These are phyloP conservation scores for Acanthamoeba castellanii DNA, from an alignment of 208 protist species.

Conservation along the genomic window DNA sequence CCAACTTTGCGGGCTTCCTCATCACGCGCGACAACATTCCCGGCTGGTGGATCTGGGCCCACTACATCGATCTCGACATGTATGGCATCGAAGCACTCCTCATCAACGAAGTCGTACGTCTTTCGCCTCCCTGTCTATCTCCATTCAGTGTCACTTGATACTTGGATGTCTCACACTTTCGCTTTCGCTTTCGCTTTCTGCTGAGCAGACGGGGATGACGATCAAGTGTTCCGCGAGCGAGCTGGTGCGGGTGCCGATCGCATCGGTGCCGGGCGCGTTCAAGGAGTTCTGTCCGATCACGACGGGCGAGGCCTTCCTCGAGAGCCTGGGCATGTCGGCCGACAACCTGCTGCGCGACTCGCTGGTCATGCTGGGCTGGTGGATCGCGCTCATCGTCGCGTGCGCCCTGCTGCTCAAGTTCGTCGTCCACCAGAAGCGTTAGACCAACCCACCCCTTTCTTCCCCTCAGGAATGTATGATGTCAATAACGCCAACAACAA, in stretches of 20 bases:
- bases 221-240: not conserved
- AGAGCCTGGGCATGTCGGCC: not conserved
- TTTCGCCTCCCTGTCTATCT: not conserved
- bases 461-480: no score
- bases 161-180: no score
- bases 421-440: conserved; percentile 31
- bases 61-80: conserved; percentile 69
- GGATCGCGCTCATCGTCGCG: not conserved
- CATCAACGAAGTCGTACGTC: conserved; percentile 19
- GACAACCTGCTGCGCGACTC: conserved; percentile 12
- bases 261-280: not conserved
- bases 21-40: conserved; percentile 31
- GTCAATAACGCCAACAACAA: no score
- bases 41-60: conserved; percentile 31
- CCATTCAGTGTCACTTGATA: not conserved
- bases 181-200: no score
- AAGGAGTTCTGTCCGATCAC: not conserved
- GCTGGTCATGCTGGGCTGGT: conserved; percentile 45
- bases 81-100: conserved; percentile 35
- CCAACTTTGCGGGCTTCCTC: conserved; percentile 36
- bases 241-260: conserved; percentile 22
- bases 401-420: conserved; percentile 23
- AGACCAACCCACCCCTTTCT: not conserved
- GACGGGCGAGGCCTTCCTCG: conserved; percentile 26
- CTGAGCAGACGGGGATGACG: not conserved